These are phyloP conservation scores for Puccinia coronata DNA, from an alignment of 1,284 basidiomycete species.

Conservation along the genomic window DNA sequence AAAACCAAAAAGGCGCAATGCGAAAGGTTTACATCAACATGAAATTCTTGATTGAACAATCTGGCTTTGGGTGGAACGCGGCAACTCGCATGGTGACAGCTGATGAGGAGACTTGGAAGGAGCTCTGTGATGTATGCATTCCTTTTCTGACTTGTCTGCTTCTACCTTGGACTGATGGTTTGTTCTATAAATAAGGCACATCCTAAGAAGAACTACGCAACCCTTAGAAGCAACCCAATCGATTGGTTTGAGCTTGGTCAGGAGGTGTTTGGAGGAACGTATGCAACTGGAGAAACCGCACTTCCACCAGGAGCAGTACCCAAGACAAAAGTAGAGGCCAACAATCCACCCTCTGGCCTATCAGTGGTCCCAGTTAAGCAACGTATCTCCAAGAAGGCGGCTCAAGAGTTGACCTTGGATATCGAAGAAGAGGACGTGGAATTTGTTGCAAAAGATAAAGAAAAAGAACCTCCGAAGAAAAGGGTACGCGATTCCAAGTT, in stretches of 20 bases:
- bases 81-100: not conserved
- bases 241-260: not conserved
- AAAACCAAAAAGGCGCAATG: not conserved
- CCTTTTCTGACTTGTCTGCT: not conserved
- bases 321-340: not conserved
- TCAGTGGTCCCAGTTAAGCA: not conserved
- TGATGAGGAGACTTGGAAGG: not conserved
- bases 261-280: not conserved
- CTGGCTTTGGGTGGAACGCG: conserved; percentile 6
- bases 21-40: not conserved
- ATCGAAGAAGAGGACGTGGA: too few relatives aligned
- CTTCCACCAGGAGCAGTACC: not conserved
- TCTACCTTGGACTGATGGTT: not conserved
- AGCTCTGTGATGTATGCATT: not conserved
- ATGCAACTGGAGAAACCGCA: not conserved
- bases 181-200: not conserved
- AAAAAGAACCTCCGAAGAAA: not conserved
- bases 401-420: not conserved
- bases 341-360: not conserved
- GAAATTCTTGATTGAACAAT: not conserved
- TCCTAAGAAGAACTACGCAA: not conserved
- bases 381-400: not conserved
- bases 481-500: not conserved
- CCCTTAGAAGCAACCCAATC: not conserved
- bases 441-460: not conserved